Conservation (phyloP, 805 yeast genomes). For the Scheffersomyces lignosus region DNA sequence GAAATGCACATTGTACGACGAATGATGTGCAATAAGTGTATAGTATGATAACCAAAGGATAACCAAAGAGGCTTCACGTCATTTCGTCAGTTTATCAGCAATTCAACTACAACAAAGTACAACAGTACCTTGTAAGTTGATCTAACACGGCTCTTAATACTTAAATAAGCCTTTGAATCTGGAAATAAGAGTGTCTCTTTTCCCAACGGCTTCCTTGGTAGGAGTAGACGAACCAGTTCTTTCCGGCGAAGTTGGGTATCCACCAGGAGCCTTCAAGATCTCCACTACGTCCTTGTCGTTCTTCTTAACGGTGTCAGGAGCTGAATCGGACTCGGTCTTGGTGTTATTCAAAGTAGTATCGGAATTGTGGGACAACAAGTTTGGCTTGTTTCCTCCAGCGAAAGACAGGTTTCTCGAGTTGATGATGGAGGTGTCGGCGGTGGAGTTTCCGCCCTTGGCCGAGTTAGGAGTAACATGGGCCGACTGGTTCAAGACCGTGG, state of each 20-base stretch:
- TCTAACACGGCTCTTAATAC: too few relatives aligned
- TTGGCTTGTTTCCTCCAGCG: constrained; percentile 5
- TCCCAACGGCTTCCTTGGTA: constrained; percentile 8
- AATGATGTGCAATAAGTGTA: too few relatives aligned
- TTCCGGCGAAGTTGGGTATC: constrained; percentile 12
- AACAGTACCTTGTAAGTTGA: too few relatives aligned
- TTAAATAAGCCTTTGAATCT: constrained; percentile 34
- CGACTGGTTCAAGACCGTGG: constrained; percentile 9
- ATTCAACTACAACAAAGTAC: too few relatives aligned
- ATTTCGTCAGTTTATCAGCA: too few relatives aligned
- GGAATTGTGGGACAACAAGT: constrained; percentile 3
- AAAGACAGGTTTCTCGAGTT: constrained; percentile 7
- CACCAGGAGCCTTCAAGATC: constrained; percentile 20
- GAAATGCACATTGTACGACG: too few relatives aligned
- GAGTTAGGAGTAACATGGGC: constrained; percentile 2
- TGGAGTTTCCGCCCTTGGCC: neutral
- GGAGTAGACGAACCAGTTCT: constrained; percentile 2
- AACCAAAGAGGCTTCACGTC: too few relatives aligned
- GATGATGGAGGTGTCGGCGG: constrained; percentile 4
- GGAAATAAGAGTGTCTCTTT: constrained; percentile 27
- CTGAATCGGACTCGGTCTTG: neutral
- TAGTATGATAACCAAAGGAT: too few relatives aligned
- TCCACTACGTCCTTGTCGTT: constrained; percentile 6
- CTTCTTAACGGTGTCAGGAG: constrained; percentile 2
- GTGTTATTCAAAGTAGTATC: constrained; percentile 2